These are phyloP conservation scores for Coemansia sp. DNA, from an alignment of 192 early-diverging fungal species.

Conservation along the genomic window DNA sequence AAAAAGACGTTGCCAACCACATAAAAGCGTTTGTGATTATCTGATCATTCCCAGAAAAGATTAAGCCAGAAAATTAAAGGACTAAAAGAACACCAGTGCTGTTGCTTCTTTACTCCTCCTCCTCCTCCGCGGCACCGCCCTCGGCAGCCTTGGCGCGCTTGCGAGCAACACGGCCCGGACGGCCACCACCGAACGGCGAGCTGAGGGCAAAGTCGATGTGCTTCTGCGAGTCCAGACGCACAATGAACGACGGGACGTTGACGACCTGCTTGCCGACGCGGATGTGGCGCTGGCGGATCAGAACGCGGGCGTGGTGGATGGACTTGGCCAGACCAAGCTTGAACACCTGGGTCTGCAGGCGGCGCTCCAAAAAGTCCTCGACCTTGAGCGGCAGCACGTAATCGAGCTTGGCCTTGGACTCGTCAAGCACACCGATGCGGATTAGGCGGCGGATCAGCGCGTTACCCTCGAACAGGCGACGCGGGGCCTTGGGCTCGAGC, in stretches of 20 bases:
- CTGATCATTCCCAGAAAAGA: too few species aligned
- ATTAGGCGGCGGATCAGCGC: constrained; percentile 98
- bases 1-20: too few species aligned
- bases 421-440: constrained; percentile 97
- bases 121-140: constrained; percentile 61
- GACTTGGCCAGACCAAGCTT: constrained; percentile 97
- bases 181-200: constrained; percentile 96
- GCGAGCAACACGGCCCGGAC: constrained; percentile 95
- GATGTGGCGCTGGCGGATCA: constrained; percentile 98
- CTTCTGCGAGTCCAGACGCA: constrained; percentile 83
- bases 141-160: constrained; percentile 81
- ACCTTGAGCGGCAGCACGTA: constrained; percentile 97
- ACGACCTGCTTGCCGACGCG: constrained; percentile 97
- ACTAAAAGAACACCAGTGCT: too few species aligned
- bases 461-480: constrained; percentile 99
- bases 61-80: too few species aligned
- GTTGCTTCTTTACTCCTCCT: constrained; percentile 57
- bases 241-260: constrained; percentile 94
- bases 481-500: constrained; percentile 93
- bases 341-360: constrained; percentile 99
- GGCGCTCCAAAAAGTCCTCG: constrained; percentile 98
- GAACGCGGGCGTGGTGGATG: constrained; percentile 98
- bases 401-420: constrained; percentile 97
- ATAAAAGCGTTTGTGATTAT: too few species aligned
- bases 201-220: constrained; percentile 79